These are phyloP conservation scores for Batkoa obscura DNA, from an alignment of 371 early-diverging fungal genomes.

Conservation along the genomic window DNA sequence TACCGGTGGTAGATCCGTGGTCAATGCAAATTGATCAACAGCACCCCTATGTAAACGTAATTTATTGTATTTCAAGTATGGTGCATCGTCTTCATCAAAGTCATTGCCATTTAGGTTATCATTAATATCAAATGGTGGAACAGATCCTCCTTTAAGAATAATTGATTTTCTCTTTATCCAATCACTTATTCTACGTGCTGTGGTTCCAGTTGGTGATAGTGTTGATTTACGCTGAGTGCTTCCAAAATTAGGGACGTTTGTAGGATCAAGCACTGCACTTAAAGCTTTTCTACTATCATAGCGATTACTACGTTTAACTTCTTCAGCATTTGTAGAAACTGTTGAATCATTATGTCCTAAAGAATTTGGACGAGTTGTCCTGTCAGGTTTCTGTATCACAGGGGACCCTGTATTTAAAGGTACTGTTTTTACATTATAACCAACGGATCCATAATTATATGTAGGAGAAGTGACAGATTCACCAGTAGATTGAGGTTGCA, in stretches of 20 bases:
- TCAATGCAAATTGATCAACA: constrained; percentile 52
- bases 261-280: constrained; percentile 4
- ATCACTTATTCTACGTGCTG: not conserved
- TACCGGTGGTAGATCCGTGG: constrained; percentile 47
- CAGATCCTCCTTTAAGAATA: not conserved
- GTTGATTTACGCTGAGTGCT: not conserved
- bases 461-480: too few species aligned
- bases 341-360: too few species aligned
- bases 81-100: too few species aligned
- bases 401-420: too few species aligned
- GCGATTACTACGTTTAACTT: not conserved
- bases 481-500: constrained; percentile 2
- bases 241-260: not conserved
- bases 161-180: constrained; percentile 5
- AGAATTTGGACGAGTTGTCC: too few species aligned
- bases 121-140: too few species aligned
- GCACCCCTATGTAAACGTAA: constrained; percentile 60
- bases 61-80: constrained; percentile 13
- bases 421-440: too few species aligned
- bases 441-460: too few species aligned
- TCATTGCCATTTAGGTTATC: too few species aligned
- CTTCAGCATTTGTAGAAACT: not conserved
- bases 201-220: not conserved
- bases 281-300: constrained; percentile 4
- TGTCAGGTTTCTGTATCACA: too few species aligned